phyloP scores from a whole-genome alignment of 1,139 yeast species.

The Debaryomyces singareniensis region DNA sequence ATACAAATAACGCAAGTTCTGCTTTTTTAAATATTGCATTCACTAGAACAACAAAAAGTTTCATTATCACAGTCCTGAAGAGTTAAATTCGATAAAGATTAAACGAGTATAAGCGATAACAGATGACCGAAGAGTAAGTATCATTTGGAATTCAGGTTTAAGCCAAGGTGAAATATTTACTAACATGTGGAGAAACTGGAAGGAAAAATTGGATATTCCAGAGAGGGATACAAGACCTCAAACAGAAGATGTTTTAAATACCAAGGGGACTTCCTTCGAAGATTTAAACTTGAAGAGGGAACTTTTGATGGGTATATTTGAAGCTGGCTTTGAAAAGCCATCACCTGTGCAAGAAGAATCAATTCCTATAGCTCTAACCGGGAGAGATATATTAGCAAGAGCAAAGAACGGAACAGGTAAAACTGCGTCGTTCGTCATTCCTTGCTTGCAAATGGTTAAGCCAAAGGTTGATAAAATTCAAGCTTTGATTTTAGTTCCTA shows the following conservation, averaged over 20 bases:
- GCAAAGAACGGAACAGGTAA: slow-evolving; percentile 99
- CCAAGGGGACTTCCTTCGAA: slow-evolving; percentile 88
- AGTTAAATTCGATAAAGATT: no score
- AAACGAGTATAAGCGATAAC: no score
- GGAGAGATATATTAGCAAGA: slow-evolving; percentile 94
- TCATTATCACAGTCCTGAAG: no score
- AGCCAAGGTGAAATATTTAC: no score
- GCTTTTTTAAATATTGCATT: no score
- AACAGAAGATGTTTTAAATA: slow-evolving; percentile 91
- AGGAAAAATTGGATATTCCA: slow-evolving; percentile 67
- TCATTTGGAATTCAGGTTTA: no score
- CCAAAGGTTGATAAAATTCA: slow-evolving; percentile 83
- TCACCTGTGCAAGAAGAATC: slow-evolving; percentile 98
- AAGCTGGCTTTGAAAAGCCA: slow-evolving; percentile 97
- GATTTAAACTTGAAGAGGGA: slow-evolving; percentile 90
- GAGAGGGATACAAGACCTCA: slow-evolving; percentile 85
- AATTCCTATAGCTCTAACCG: slow-evolving; percentile 91
- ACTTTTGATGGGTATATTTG: slow-evolving; percentile 94
- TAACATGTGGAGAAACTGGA: slow-evolving; percentile 48
- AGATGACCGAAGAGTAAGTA: no score
- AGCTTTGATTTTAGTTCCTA: slow-evolving; percentile 83
- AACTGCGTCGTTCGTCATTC: slow-evolving; percentile 93
- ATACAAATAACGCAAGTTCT: no score
- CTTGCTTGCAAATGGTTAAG: slow-evolving; percentile 76
- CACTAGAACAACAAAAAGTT: no score